Evolutionary conservation across 1,139 yeast genomes (phyloP).

Genomic region (Sugiyamaella neomexicana): DNA sequence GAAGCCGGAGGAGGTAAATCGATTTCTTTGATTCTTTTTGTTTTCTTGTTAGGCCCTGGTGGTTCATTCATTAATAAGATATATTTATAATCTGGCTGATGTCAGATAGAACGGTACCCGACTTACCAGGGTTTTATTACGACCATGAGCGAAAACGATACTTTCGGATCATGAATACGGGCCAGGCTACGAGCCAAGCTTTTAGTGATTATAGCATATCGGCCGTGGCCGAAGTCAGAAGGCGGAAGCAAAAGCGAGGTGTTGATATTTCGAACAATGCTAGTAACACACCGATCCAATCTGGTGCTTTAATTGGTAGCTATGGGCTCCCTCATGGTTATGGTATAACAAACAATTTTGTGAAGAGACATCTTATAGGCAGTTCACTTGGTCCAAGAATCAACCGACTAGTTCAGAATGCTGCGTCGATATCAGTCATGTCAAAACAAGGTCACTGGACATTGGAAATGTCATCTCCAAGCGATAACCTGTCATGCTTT

Average conservation of each 20-base stretch:
- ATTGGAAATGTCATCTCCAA: conserved; percentile 2
- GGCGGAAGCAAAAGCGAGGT: background rate
- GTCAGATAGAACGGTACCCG: conserved; percentile 5
- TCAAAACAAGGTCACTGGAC: conserved; percentile 8
- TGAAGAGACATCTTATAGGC: conserved; percentile 2
- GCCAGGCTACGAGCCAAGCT: conserved; percentile 20
- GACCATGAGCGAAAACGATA: conserved; percentile 26
- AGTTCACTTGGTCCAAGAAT: conserved; percentile 9
- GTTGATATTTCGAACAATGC: background rate
- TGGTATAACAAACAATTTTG: background rate
- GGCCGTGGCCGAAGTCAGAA: conserved; percentile 20
- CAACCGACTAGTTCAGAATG: conserved; percentile 5
- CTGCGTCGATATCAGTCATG: conserved; percentile 2
- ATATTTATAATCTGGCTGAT: background rate
- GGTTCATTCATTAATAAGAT: no score
- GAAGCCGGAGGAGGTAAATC: no score
- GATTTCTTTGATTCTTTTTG: no score
- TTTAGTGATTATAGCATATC: conserved; percentile 19
- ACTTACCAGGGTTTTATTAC: conserved; percentile 30
- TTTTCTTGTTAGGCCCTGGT: background rate
- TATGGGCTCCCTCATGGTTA: conserved; percentile 3
- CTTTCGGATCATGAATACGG: conserved; percentile 24
- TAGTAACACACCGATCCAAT: background rate
- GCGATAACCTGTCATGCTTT: conserved; percentile 11
- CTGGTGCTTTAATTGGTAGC: background rate